phyloP scores from a whole-genome alignment of 2,329 filamentous ascomycete genomes.

The Diaporthe citri region DNA sequence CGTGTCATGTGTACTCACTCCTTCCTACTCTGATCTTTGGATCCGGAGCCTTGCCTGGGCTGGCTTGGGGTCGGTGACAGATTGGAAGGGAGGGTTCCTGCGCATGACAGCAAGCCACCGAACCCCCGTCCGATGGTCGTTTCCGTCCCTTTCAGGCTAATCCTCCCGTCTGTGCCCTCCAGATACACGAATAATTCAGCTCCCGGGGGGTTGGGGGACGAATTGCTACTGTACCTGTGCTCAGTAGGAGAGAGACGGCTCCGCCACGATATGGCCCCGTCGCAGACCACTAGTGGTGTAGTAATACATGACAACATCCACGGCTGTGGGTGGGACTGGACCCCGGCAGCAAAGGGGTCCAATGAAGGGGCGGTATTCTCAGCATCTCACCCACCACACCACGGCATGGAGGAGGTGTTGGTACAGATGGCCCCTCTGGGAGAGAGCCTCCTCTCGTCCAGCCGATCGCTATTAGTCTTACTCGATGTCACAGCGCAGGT shows the following conservation, averaged over 20 bases:
- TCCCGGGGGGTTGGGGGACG: not conserved
- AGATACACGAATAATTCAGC: slow-evolving; percentile 22
- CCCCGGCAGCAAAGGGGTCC: not conserved
- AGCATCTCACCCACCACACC: slow-evolving; percentile 15
- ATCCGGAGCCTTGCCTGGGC: not conserved
- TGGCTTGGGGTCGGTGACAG: not conserved
- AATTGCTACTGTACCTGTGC: slow-evolving; percentile 12
- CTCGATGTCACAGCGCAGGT: slow-evolving; percentile 26
- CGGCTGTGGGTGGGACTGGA: slow-evolving; percentile 17
- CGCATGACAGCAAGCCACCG: slow-evolving; percentile 16
- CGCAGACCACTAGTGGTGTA: slow-evolving; percentile 8
- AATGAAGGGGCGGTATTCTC: slow-evolving; percentile 20
- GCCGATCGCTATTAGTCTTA: slow-evolving; percentile 1
- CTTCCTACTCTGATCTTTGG: not conserved
- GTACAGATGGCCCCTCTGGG: not conserved
- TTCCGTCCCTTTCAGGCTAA: not conserved
- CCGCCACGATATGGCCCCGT: slow-evolving; percentile 4
- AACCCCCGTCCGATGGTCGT: not conserved
- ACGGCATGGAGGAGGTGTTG: not conserved
- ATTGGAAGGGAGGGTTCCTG: not conserved
- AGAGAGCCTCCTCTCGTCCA: not conserved
- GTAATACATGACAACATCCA: not conserved
- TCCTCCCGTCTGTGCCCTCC: slow-evolving; percentile 6
- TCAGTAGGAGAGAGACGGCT: slow-evolving; percentile 11
- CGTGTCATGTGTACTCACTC: not conserved